A percentile compares a stretch with the other conserved stretches of the same genome.
Evolutionary conservation across 805 yeast genomes (phyloP).

Genomic region (Barnettozyma siamensis): DNA sequence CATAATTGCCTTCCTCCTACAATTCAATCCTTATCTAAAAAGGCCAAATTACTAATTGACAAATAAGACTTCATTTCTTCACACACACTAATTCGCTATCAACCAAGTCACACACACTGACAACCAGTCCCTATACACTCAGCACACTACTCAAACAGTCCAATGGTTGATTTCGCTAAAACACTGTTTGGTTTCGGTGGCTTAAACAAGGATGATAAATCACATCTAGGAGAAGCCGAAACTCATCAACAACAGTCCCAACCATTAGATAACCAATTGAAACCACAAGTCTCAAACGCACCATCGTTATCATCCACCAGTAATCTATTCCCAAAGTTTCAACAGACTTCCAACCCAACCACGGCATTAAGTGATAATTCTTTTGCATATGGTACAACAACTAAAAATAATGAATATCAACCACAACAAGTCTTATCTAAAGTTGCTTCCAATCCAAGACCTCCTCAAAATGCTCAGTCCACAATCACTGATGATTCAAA

Average conservation of each 20-base stretch:
- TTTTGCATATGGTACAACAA: slow-evolving; percentile 65
- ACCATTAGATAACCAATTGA: slow-evolving; percentile 8
- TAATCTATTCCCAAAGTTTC: slow-evolving; percentile 31
- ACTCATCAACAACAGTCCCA: slow-evolving; percentile 5
- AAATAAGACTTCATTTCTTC: too few species aligned
- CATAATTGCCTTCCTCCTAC: too few species aligned
- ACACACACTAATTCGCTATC: too few species aligned
- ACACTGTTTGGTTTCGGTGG: slow-evolving; percentile 33
- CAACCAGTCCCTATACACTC: too few species aligned
- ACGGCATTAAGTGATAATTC: slow-evolving; percentile 60
- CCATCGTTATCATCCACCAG: slow-evolving; percentile 6
- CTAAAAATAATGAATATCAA: slow-evolving; percentile 31
- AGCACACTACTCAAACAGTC: too few species aligned
- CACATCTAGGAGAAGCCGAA: neutral
- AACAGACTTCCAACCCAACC: slow-evolving; percentile 55
- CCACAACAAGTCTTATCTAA: slow-evolving; percentile 30
- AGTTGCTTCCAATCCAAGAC: slow-evolving; percentile 23
- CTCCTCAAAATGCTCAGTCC: slow-evolving; percentile 7
- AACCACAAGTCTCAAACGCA: slow-evolving; percentile 12
- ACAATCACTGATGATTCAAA: neutral
- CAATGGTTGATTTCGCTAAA: slow-evolving; percentile 37
- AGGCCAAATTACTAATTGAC: slow-evolving; percentile 2
- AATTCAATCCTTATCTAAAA: neutral
- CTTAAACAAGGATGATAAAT: slow-evolving; percentile 15
- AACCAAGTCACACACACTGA: too few species aligned